These are phyloP conservation scores for Salix suchowensis DNA, from an alignment of 345 rosid genomes.

Conservation along the genomic window DNA sequence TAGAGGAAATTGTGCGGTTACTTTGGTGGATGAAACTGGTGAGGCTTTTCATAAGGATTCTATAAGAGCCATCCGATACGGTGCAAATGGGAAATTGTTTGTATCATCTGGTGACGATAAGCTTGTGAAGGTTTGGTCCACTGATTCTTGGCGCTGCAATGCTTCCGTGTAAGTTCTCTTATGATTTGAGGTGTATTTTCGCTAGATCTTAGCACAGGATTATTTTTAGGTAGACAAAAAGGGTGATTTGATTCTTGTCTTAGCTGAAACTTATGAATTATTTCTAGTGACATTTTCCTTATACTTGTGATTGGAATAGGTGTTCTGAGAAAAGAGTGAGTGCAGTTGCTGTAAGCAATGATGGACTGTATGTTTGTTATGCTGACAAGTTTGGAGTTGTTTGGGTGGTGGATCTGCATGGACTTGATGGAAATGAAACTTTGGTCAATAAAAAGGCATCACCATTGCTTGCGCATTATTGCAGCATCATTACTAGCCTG, in stretches of 20 bases:
- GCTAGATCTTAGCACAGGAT: neutral
- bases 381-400: conserved; percentile 97
- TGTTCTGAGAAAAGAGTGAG: conserved; percentile 87
- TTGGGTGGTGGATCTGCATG: conserved; percentile 67
- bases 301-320: conserved; percentile 31
- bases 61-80: conserved; percentile 70
- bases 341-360: conserved; percentile 66
- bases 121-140: conserved; percentile 83
- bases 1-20: conserved; percentile 50
- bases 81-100: conserved; percentile 64
- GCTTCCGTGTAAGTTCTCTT: conserved; percentile 51
- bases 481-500: conserved; percentile 91
- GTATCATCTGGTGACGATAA: conserved; percentile 94
- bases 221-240: neutral
- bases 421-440: conserved; percentile 32
- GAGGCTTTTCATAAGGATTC: conserved; percentile 60
- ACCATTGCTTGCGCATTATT: conserved; percentile 79
- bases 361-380: conserved; percentile 64
- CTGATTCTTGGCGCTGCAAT: conserved; percentile 70
- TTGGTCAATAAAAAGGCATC: conserved; percentile 51
- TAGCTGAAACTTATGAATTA: neutral
- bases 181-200: neutral
- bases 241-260: neutral
- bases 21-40: conserved; percentile 59
- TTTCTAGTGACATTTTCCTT: neutral